Conservation (phyloP, 345 rosid genomes). For the Rhizophora apiculata region DNA sequence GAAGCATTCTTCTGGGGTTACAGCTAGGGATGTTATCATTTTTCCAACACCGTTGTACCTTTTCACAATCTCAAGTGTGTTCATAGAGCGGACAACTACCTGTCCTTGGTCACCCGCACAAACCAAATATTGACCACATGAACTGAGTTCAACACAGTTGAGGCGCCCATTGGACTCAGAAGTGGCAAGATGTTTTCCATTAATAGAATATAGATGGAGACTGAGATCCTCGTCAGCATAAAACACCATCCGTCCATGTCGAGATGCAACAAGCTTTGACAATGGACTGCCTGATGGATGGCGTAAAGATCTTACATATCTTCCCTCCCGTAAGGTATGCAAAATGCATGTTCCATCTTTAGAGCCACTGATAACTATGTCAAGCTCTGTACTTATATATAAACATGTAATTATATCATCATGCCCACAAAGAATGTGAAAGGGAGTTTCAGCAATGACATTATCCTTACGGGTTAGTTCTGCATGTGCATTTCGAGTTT, state of each 20-base stretch:
- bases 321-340: conserved; percentile 85
- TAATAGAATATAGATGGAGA: conserved; percentile 80
- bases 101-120: conserved; percentile 98
- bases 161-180: conserved; percentile 92
- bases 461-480: conserved; percentile 63
- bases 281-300: conserved; percentile 85
- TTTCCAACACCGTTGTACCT: conserved; percentile 78
- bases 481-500: conserved; percentile 45
- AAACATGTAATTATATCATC: conserved; percentile 93
- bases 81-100: conserved; percentile 84
- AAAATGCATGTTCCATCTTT: conserved; percentile 95
- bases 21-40: conserved; percentile 67
- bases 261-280: conserved; percentile 84
- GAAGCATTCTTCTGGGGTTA: conserved; percentile 90
- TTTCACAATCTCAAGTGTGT: conserved; percentile 73
- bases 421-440: conserved; percentile 90
- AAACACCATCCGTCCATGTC: conserved; percentile 69
- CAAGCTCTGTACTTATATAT: conserved; percentile 78
- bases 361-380: conserved; percentile 94
- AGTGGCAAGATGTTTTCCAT: conserved; percentile 87
- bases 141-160: conserved; percentile 81
- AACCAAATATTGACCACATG: conserved; percentile 84
- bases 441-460: conserved; percentile 81
- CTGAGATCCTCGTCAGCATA: conserved; percentile 92
- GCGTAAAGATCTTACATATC: conserved; percentile 77